These are phyloP conservation scores for Orbilia brochopaga DNA, from an alignment of 2,329 filamentous ascomycete genomes.

Conservation along the genomic window DNA sequence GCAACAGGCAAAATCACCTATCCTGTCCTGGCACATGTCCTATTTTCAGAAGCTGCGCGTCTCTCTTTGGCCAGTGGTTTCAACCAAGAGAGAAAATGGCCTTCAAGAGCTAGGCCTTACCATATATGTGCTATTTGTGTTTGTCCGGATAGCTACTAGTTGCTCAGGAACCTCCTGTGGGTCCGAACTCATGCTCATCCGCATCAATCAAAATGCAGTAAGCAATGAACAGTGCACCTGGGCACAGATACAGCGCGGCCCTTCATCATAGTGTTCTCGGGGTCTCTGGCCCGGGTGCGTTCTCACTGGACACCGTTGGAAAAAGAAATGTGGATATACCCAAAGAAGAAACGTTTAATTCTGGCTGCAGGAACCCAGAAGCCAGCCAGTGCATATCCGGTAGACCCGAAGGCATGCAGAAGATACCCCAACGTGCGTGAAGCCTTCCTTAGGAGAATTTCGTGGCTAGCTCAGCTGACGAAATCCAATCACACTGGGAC, in stretches of 20 bases:
- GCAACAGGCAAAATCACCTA: constrained; percentile 37
- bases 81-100: constrained; percentile 28
- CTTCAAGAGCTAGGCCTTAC: neutral
- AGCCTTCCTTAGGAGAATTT: neutral
- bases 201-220: constrained; percentile 34
- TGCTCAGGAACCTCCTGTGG: constrained; percentile 14
- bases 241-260: neutral
- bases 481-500: constrained; percentile 39
- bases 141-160: constrained; percentile 9
- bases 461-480: constrained; percentile 47
- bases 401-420: constrained; percentile 26
- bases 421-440: constrained; percentile 27
- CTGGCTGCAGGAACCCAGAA: constrained; percentile 45
- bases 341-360: neutral
- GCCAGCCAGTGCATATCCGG: constrained; percentile 43
- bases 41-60: constrained; percentile 46
- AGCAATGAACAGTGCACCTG: constrained; percentile 21
- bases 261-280: neutral
- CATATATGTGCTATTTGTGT: constrained; percentile 47
- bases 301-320: constrained; percentile 9
- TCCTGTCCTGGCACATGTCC: constrained; percentile 27
- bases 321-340: constrained; percentile 5
- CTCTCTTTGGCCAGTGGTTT: constrained; percentile 25
- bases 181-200: constrained; percentile 10
- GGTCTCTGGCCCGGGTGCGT: neutral